Base-by-base conservation (phyloP, 345 rosid genomes). In the Limnanthes douglasii region DNA sequence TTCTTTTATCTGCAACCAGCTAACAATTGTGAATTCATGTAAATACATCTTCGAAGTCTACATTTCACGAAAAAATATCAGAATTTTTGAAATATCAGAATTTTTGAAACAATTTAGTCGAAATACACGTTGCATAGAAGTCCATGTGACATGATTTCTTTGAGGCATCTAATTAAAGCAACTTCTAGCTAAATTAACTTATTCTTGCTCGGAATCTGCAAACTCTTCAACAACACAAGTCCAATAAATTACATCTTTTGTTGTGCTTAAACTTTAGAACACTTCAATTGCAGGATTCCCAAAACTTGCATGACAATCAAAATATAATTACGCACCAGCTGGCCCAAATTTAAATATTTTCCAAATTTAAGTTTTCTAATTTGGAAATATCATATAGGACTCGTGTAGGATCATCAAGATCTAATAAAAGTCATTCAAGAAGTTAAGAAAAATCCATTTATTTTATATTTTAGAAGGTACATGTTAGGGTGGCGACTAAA, bases 241-340 rank as follows among this genome's bases (percentile, higher is more conserved):
- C 93, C 82, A 75, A 15, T 82, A 62, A 62, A 70, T 65, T 21
- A 60, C 73, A 70, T 77, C 82, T 34, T 50, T 64, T 0, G 24
- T 49, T 41, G 51, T 64, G n/a, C n/a, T n/a, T 75, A 76, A 59
- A 27, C 34, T 29, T 27, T 31, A 15, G 22, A 72, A 76, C 50
- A 66, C 56, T 30, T 48, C 37, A 21, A 69, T 64, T 0, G 81
- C 81, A 45, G 21, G 25, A 54, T 46, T 62, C 75, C 70, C 73
- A 24, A 81, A 72, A 6, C 69, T 50, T n/a, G 75, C 68, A 59
- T 66, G 69, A 57, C 67, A 55, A 56, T 64, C 75, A n/a, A 69
- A 14, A 67, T 48, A 39, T 59, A 60, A 10, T 41, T 41, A 31
- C 64, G 73, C 23, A 56, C 40, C 48, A 44, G 45, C 49, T 23